Evolutionary conservation across 768 basidiomycete species (phyloP), one percentile per base, ranked within the genome.

Genomic region (Coprinopsis strossmayeri): DNA sequence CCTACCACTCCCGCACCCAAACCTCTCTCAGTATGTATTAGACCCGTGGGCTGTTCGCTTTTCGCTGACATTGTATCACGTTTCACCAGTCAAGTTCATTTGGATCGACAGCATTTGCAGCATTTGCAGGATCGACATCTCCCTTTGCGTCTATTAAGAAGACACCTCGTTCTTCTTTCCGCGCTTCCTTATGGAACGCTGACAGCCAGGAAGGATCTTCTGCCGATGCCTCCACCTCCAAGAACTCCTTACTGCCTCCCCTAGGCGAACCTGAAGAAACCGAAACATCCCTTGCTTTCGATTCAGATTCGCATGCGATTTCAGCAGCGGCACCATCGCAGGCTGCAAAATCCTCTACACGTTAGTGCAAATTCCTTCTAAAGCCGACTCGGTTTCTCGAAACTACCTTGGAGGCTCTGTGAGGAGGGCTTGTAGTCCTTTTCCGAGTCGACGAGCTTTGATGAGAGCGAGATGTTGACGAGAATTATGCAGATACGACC

Each of bases 401-500:
- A n/a, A n/a, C n/a, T n/a, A n/a, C n/a, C n/a, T n/a, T n/a, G n/a
- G n/a, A n/a, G n/a, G n/a, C n/a, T n/a, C n/a, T n/a, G n/a, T n/a
- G n/a, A n/a, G n/a, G n/a, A n/a, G n/a, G n/a, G n/a, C n/a, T n/a
- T n/a, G n/a, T n/a, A n/a, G n/a, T n/a, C n/a, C n/a, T n/a, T n/a
- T n/a, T n/a, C n/a, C n/a, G n/a, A n/a, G n/a, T n/a, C n/a, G n/a
- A n/a, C n/a, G n/a, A n/a, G n/a, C n/a, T n/a, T n/a, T n/a, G n/a
- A n/a, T n/a, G n/a, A n/a, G n/a, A n/a, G n/a, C n/a, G n/a, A n/a
- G n/a, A n/a, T n/a, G n/a, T n/a, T n/a, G n/a, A n/a, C n/a, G n/a
- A n/a, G n/a, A n/a, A n/a, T 39, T 5, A 28, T 28, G 35, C 49
- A 77, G 76, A 63, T 56, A 21, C 72, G 27, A 86, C 82, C 1